These are phyloP conservation scores for Hymenoscyphus fructigenus DNA, from an alignment of 2,329 filamentous ascomycete genomes.

Conservation along the genomic window DNA sequence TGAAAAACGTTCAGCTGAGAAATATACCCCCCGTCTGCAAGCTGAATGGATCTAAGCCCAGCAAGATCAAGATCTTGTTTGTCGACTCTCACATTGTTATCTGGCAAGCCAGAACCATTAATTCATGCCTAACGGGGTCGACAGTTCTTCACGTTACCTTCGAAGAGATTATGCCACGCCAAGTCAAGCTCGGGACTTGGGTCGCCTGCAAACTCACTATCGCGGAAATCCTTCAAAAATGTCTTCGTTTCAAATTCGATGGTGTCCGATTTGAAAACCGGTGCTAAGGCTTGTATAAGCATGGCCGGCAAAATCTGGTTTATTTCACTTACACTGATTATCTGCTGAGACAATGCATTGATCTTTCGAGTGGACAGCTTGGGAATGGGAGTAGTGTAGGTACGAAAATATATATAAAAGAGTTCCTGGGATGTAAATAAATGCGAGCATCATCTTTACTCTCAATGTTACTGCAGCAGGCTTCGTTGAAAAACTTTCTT, in stretches of 20 bases:
- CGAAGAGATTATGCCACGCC: constrained; percentile 4
- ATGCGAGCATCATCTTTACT: neutral
- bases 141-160: neutral
- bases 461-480: neutral
- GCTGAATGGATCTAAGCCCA: neutral
- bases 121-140: neutral
- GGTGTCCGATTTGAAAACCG: neutral
- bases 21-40: constrained; percentile 2
- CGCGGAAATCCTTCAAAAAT: neutral
- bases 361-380: neutral
- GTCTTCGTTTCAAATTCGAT: neutral
- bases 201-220: neutral
- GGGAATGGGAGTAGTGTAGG: neutral
- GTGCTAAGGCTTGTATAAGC: neutral
- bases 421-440: neutral
- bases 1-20: neutral
- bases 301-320: neutral
- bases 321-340: neutral
- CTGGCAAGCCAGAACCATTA: neutral
- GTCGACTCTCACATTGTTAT: neutral
- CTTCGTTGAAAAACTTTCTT: neutral
- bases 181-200: constrained; percentile 1
- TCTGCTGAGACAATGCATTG: neutral
- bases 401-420: neutral
- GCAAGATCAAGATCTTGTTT: neutral